Conservation (phyloP, 768 basidiomycete genomes). For the Sistotremastrum suecicum region DNA sequence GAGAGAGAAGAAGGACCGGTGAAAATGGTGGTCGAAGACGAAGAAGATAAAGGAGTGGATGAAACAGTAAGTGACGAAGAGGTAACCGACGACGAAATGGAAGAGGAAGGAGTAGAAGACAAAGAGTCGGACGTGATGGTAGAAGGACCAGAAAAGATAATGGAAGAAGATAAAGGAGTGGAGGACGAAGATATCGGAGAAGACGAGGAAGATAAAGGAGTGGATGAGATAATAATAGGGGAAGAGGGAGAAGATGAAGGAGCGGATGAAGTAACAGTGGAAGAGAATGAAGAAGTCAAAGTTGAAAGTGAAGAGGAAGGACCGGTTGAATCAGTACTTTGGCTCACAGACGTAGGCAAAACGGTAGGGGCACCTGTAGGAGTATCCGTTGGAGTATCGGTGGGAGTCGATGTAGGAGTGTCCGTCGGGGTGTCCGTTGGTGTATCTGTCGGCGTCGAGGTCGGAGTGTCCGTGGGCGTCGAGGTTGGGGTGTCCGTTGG, state of each 20-base stretch:
- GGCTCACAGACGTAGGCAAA: no score
- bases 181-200: background rate
- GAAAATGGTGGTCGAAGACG: slow-evolving; percentile 15
- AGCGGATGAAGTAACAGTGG: background rate
- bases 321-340: no score
- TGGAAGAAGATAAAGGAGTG: background rate
- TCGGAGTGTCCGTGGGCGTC: no score
- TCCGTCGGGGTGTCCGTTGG: no score
- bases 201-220: background rate
- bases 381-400: slow-evolving; percentile 4
- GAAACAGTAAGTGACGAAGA: slow-evolving; percentile 16
- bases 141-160: background rate
- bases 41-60: slow-evolving; percentile 14
- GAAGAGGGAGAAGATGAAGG: background rate
- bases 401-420: slow-evolving; percentile 1
- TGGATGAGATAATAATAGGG: background rate
- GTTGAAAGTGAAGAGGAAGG: no score
- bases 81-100: slow-evolving; percentile 1
- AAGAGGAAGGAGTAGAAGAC: background rate
- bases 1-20: slow-evolving; percentile 5
- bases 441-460: no score
- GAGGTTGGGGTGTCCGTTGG: background rate
- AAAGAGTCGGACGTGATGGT: slow-evolving; percentile 2
- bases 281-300: no score
- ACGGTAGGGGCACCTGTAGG: background rate